Evolutionary conservation across 2,329 filamentous ascomycete genomes (phyloP).

Genomic region (Botrytis deweyae): DNA sequence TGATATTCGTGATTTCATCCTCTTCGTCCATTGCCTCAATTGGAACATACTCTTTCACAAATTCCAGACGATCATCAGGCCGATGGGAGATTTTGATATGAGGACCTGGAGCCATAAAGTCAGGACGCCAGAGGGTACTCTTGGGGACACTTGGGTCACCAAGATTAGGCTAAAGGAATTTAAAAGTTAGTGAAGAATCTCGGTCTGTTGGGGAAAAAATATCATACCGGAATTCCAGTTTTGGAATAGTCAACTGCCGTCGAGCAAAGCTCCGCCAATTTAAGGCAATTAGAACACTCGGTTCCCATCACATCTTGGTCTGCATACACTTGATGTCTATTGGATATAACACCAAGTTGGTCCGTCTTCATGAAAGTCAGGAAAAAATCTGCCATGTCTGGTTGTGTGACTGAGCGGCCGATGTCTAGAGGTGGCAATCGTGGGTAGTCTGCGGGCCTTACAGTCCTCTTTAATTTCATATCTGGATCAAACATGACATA

Average conservation of each 20-base stretch:
- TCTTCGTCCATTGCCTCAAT: conserved; percentile 45
- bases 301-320: conserved; percentile 57
- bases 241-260: conserved; percentile 75
- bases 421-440: conserved; percentile 57
- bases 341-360: conserved; percentile 64
- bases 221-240: conserved; percentile 59
- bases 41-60: conserved; percentile 15
- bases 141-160: conserved; percentile 25
- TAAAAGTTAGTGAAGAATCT: background rate
- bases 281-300: conserved; percentile 49
- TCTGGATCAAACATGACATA: conserved; percentile 71
- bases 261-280: conserved; percentile 64
- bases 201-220: too few relatives aligned
- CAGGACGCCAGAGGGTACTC: conserved; percentile 44
- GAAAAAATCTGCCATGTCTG: conserved; percentile 79
- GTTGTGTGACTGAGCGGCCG: conserved; percentile 54
- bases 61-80: conserved; percentile 27
- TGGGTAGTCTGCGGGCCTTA: conserved; percentile 68
- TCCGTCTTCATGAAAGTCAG: conserved; percentile 73
- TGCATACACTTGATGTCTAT: conserved; percentile 61
- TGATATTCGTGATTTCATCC: conserved; percentile 47
- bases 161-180: conserved; percentile 32
- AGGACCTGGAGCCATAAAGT: conserved; percentile 54
- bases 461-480: conserved; percentile 47
- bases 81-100: conserved; percentile 45